Evolutionary conservation across 1,139 yeast genomes (phyloP).

Genomic region (Suhomyces taliae): DNA sequence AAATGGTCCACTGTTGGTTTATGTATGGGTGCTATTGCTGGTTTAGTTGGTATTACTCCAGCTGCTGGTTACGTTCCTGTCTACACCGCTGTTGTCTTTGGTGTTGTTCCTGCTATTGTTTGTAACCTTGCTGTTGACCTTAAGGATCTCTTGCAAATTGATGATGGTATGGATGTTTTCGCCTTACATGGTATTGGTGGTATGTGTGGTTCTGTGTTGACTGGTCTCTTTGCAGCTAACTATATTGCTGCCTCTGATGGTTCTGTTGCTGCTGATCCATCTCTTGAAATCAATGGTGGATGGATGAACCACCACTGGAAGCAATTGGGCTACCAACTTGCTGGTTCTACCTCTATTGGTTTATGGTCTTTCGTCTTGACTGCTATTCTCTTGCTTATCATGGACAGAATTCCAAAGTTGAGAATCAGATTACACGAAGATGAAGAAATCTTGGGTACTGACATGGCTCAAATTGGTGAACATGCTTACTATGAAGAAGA

Average conservation of each 20-base stretch:
- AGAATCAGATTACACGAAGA: conserved; percentile 84
- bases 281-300: conserved; percentile 71
- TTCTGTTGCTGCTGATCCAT: conserved; percentile 50
- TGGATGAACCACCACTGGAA: conserved; percentile 90
- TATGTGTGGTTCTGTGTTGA: conserved; percentile 74
- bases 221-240: conserved; percentile 93
- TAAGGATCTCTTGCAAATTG: conserved; percentile 71
- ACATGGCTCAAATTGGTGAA: conserved; percentile 85
- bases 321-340: conserved; percentile 92
- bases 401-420: conserved; percentile 82
- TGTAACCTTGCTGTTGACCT: conserved; percentile 86
- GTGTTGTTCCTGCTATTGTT: conserved; percentile 72
- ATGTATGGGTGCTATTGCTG: conserved; percentile 92
- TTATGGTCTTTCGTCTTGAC: conserved; percentile 84
- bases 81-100: conserved; percentile 82
- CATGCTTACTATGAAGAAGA: conserved; percentile 62
- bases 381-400: conserved; percentile 60
- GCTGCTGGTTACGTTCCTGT: conserved; percentile 96
- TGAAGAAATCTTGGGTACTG: conserved; percentile 89
- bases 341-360: conserved; percentile 73
- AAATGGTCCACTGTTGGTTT: conserved; percentile 95
- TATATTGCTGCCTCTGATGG: conserved; percentile 80
- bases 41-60: conserved; percentile 94
- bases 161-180: conserved; percentile 94
- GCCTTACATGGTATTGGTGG: conserved; percentile 96